phyloP scores from a whole-genome alignment of 139 green algal genomes.

The Axilococcus clingmanii region DNA sequence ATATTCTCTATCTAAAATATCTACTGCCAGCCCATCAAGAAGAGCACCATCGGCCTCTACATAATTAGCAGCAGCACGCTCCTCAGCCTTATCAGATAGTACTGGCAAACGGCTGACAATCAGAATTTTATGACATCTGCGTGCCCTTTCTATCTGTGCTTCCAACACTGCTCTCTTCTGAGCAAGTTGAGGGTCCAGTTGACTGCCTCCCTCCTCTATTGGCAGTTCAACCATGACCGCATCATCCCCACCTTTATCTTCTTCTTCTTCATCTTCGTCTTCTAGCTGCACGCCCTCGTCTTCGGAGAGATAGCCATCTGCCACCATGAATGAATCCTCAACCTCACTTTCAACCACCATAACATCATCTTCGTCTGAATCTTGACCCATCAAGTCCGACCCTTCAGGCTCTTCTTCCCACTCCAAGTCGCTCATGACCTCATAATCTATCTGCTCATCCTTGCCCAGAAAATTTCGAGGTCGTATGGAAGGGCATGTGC shows the following conservation, averaged over 20 bases:
- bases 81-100: no score
- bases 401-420: constrained; percentile 76
- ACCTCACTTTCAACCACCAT: constrained; percentile 28
- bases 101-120: no score
- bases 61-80: no score
- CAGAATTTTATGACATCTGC: no score
- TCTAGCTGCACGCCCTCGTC: constrained; percentile 50
- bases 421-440: constrained; percentile 61
- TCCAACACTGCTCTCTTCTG: no score
- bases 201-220: constrained; percentile 2
- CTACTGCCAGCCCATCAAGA: no score
- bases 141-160: no score
- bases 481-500: constrained; percentile 17
- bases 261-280: constrained; percentile 25
- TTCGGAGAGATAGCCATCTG: constrained; percentile 60
- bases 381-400: neutral
- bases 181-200: no score
- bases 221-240: neutral
- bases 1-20: no score
- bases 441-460: constrained; percentile 59
- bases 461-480: constrained; percentile 31
- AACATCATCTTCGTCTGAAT: constrained; percentile 18
- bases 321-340: constrained; percentile 63
- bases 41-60: no score
- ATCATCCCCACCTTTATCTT: neutral